Base-by-base conservation (phyloP, 805 yeast species). In the Ogataea nonfermentans region DNA sequence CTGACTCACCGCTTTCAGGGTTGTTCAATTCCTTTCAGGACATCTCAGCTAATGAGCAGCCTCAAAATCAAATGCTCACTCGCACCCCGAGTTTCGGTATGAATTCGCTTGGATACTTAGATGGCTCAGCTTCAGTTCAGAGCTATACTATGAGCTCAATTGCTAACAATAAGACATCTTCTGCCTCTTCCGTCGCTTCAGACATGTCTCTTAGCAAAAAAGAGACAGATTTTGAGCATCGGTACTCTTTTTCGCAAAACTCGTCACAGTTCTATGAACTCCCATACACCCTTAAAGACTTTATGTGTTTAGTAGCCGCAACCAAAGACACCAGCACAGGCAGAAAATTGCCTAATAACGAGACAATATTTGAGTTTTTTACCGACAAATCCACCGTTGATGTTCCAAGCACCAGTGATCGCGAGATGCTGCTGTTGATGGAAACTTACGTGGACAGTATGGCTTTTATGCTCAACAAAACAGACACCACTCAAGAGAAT, bases 241-340 rank as follows among this genome's bases (percentile, higher is more conserved):
- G 55, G 19, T 48, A 46, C 24, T 53, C 57, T 7, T 45, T 53
- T 44, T 44, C 40, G 1, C 52, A 48, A 20, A 27, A 38, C 9
- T 14, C 36, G 29, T 17, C 41, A 7, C 41, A 41, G 22, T 55
- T 54, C 33, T 56, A 57, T 28, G 62, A 63, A 15, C 49, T 67
- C 5, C 63, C 62, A 29, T 47, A 53, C 30, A 64, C 68, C 1
- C 53, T 68, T 32, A 53, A 68, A 32, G 70, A 66, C 43, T 63
- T 63, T 40, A 67, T 68, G 69, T 61, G 59, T 46, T 57, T 67
- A 17, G 62, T 62, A 40, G 65, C 66, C 6, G 56, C 65, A 16
- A 48, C 57, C 29, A 47, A 52, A 9, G 56, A 52, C 29, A 41
- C 47, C 4, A 44, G 22, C 9, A 23, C 41, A 4, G 41, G 44